Conservation (phyloP, 164 flowering plant species). For the Aristolochia californica region DNA sequence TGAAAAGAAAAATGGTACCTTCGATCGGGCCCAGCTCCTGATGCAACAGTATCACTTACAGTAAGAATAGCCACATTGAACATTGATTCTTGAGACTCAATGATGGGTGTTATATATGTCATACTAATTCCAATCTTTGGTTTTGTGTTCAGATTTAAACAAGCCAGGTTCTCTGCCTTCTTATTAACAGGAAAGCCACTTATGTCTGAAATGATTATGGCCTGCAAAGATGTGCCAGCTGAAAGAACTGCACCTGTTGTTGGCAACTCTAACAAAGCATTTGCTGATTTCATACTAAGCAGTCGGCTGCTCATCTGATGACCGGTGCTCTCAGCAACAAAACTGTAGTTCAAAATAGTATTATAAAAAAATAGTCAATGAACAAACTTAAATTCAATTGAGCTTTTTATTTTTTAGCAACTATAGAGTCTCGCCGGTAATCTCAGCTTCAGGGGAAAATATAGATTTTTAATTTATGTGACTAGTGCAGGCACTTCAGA, state of each 20-base stretch:
- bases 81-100: slow-evolving; percentile 20
- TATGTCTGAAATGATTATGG: slow-evolving; percentile 59
- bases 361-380: not conserved
- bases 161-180: not conserved
- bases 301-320: slow-evolving; percentile 83
- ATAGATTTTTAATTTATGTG: too few relatives aligned
- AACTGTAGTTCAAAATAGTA: slow-evolving; percentile 29
- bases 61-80: slow-evolving; percentile 63
- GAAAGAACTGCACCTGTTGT: slow-evolving; percentile 37
- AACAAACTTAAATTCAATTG: not conserved
- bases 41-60: slow-evolving; percentile 91
- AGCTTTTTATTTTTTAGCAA: too few relatives aligned
- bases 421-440: too few relatives aligned
- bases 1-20: slow-evolving; percentile 32
- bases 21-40: slow-evolving; percentile 80
- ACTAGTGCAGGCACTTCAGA: too few relatives aligned
- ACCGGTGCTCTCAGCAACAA: slow-evolving; percentile 94
- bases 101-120: slow-evolving; percentile 7
- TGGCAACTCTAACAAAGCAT: slow-evolving; percentile 78
- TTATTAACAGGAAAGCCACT: slow-evolving; percentile 16
- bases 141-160: slow-evolving; percentile 7
- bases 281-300: slow-evolving; percentile 83
- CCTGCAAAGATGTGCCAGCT: slow-evolving; percentile 59
- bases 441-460: too few relatives aligned
- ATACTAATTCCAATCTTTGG: slow-evolving; percentile 10